Base-by-base conservation (phyloP, 2,329 filamentous ascomycete genomes). In the Colletotrichum kahawae region DNA sequence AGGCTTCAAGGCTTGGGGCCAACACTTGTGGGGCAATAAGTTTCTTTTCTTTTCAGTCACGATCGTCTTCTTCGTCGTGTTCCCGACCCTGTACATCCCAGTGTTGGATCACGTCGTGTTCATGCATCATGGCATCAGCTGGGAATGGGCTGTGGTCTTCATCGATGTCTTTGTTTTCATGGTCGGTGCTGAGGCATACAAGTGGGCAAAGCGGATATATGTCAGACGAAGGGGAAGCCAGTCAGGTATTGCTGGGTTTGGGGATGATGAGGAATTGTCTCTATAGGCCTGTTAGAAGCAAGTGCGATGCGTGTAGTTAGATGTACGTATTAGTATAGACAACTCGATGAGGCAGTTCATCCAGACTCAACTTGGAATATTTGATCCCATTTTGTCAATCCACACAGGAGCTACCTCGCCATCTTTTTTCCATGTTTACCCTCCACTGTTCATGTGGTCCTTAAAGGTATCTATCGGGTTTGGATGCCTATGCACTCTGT, bases 21-120 rank as follows among this genome's bases (percentile, higher is more conserved):
- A 88, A 73, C 92, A 94, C 78, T 87, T 95, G 65, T 94, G 92
- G 92, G 86, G 90, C 77, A 95, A 95, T 85, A 87, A 92, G 82
- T 94, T 95, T 85, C 85, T 94, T 24, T 94, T 93, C 87, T 93
- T 88, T 85, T 88, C 92, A 31, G 88, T 94, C 74, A 82, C 87
- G 33, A 74, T 87, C 57, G 88, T 88, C 63, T 85, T 87, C 74
- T 78, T 88, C 34, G 85, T 87, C 13, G 82, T 89, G n/a, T 89
- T 90, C 80, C 87, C 87, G 9, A 82, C 87, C 43, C 80, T 90
- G 24, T 93, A 93, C 78, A 91, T 93, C 67, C 91, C 91, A 0
- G 90, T 89, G 14, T 86, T 93, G 76, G 92, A 90, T 82, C 87
- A 84, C 10, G 82, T 84, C 1, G 90, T 92, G 9, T 92, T 92